Conservation (phyloP, 73 alveolate genomes). For the Blepharisma stoltei region DNA sequence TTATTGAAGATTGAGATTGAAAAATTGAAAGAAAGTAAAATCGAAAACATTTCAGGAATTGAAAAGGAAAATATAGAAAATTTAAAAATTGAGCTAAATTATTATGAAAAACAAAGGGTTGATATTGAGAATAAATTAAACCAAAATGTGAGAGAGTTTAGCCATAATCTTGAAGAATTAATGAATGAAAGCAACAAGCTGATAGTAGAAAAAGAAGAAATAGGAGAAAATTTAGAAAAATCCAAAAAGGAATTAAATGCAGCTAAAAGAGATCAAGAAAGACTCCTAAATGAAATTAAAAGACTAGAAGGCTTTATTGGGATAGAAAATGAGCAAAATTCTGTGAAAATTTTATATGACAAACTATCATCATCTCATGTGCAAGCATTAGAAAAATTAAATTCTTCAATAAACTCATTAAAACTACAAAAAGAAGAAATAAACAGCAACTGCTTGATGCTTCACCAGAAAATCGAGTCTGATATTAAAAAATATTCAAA, state of each 20-base stretch:
- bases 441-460: not conserved
- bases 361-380: not conserved
- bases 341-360: not conserved
- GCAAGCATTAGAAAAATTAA: not conserved
- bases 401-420: not conserved
- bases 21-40: not conserved
- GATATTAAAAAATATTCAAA: not conserved
- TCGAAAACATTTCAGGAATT: not conserved
- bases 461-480: not conserved
- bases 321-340: not conserved
- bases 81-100: not conserved
- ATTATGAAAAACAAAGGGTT: not conserved
- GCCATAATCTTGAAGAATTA: not conserved
- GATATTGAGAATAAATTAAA: not conserved
- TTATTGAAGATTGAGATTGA: not conserved
- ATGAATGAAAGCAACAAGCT: not conserved
- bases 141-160: not conserved
- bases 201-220: not conserved
- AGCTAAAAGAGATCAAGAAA: not conserved
- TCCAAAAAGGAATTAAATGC: not conserved
- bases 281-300: not conserved
- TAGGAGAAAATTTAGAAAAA: not conserved
- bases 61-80: not conserved
- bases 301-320: not conserved
- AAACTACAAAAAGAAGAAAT: not conserved